These are phyloP conservation scores for Alternaria angustiovoidea DNA, from an alignment of 2,329 filamentous ascomycete genomes.

Conservation along the genomic window DNA sequence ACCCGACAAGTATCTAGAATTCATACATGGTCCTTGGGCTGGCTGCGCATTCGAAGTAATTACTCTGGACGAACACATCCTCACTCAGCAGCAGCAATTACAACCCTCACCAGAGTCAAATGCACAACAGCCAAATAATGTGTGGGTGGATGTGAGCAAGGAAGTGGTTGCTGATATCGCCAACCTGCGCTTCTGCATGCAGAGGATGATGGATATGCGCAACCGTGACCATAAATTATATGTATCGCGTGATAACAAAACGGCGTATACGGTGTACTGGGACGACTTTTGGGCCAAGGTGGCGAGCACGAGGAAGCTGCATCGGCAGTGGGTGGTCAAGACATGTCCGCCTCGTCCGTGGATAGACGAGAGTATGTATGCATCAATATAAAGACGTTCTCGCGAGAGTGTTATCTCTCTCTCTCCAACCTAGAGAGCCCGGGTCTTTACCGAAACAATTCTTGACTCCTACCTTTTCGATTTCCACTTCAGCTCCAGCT, in stretches of 20 bases:
- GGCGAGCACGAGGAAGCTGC: background rate
- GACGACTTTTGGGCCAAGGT: conserved; percentile 49
- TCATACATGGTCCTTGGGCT: conserved; percentile 19
- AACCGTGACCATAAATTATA: fast-evolving
- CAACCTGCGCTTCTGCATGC: conserved; percentile 15
- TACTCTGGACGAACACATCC: conserved; percentile 10
- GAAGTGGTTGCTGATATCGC: conserved; percentile 15
- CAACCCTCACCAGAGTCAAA: too few relatives aligned
- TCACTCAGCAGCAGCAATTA: too few relatives aligned
- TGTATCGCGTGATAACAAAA: background rate
- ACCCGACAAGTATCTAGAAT: background rate
- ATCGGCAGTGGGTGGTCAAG: background rate
- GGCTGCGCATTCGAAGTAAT: conserved; percentile 22
- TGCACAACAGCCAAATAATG: background rate
- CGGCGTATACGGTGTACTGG: background rate
- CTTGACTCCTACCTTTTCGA: too few relatives aligned
- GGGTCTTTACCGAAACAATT: too few relatives aligned
- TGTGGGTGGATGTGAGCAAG: conserved; percentile 18
- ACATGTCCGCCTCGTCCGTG: background rate
- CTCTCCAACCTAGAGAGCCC: too few relatives aligned
- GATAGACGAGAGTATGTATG: conserved; percentile 5
- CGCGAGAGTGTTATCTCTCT: too few relatives aligned
- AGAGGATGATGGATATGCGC: background rate
- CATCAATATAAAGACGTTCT: background rate
- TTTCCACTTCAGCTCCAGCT: too few relatives aligned